These are phyloP conservation scores for Clavariopsis aquatica DNA, from an alignment of 495 filamentous ascomycete species.

Conservation along the genomic window DNA sequence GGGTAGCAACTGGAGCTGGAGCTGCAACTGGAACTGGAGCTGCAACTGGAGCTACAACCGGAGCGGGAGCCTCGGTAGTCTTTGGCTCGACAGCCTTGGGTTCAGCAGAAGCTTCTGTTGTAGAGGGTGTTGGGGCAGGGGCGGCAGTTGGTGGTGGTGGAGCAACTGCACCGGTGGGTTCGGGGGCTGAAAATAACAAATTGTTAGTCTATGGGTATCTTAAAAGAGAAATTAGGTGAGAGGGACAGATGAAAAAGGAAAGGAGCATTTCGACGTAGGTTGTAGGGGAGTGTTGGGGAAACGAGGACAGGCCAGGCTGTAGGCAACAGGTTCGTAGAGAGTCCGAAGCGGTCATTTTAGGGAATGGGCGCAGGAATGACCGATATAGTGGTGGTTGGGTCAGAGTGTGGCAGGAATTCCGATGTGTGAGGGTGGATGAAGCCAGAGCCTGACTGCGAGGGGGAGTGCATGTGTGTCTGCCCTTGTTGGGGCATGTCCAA, in stretches of 20 bases:
- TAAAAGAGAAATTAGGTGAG: neutral
- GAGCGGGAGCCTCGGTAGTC: slow-evolving; percentile 1
- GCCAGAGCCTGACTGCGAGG: neutral
- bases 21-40: neutral
- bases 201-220: slow-evolving; percentile 26
- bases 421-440: too few relatives aligned
- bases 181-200: slow-evolving; percentile 14
- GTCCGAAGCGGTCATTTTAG: neutral
- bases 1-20: neutral
- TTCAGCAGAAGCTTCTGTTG: neutral
- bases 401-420: too few relatives aligned
- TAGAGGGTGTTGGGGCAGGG: slow-evolving; percentile 11
- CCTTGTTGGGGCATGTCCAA: neutral
- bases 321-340: neutral
- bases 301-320: neutral
- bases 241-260: neutral
- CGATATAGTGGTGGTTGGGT: too few relatives aligned
- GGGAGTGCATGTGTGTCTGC: neutral
- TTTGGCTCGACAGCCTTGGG: neutral
- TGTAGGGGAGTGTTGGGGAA: neutral
- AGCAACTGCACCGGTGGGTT: slow-evolving; percentile 27
- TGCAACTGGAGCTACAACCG: neutral
- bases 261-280: neutral
- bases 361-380: neutral
- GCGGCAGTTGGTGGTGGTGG: slow-evolving; percentile 33